Conservation (phyloP, 108 stramenopile species). For the Cyclotella sp. region DNA sequence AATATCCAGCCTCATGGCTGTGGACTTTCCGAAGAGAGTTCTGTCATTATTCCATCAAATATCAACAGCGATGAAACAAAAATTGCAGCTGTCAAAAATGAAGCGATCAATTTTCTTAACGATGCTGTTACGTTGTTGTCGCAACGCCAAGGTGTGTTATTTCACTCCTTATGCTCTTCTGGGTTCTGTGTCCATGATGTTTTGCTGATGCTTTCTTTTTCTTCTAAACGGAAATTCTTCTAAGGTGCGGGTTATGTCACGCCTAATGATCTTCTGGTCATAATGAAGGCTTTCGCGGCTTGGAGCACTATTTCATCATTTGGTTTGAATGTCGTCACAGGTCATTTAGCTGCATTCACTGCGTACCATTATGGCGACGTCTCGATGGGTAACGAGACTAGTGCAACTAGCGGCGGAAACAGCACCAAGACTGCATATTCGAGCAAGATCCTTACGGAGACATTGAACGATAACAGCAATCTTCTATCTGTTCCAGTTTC, state of each 20-base stretch:
- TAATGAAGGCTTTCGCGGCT: conserved; percentile 25
- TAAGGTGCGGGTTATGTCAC: conserved; percentile 3
- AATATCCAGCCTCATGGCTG: conserved; percentile 73
- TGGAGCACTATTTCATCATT: conserved; percentile 33
- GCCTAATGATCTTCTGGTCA: conserved; percentile 14
- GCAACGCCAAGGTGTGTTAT: conserved; percentile 15
- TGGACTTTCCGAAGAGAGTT: conserved; percentile 47
- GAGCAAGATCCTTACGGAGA: conserved; percentile 3
- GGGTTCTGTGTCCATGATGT: background rate
- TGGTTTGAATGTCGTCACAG: conserved; percentile 44
- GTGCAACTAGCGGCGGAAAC: background rate
- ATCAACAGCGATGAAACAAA: background rate
- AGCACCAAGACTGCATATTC: background rate
- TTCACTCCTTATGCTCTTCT: background rate
- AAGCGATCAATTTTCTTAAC: conserved; percentile 23
- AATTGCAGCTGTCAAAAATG: conserved; percentile 15
- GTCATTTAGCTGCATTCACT: conserved; percentile 40
- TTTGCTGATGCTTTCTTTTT: background rate
- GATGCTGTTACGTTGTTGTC: conserved; percentile 32
- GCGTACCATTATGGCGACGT: conserved; percentile 2
- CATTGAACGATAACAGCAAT: conserved; percentile 1
- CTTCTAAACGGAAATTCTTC: background rate
- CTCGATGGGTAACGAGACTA: background rate
- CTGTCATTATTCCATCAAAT: background rate
- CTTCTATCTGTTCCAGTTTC: conserved; percentile 51